phyloP scores from a whole-genome alignment of 2,329 filamentous ascomycete genomes.

The Salinomyces thailandicus region DNA sequence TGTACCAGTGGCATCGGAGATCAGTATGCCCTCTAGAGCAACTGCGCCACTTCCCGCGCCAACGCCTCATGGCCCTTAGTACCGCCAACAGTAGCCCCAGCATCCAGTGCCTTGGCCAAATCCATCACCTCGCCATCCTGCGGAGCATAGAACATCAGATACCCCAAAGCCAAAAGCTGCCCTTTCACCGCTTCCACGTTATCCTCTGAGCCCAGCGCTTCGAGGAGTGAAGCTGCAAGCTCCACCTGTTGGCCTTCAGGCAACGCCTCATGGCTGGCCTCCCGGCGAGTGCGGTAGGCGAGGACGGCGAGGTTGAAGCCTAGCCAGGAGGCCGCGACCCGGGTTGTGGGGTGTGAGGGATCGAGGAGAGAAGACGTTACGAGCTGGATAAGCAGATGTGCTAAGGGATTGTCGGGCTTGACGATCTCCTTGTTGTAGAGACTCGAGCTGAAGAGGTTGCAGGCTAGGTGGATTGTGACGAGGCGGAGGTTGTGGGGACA shows the following conservation, averaged over 20 bases:
- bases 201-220: slow-evolving; percentile 52
- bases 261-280: slow-evolving; percentile 48
- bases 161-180: slow-evolving; percentile 63
- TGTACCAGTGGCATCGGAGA: too few relatives aligned
- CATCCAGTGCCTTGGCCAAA: slow-evolving; percentile 68
- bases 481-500: slow-evolving; percentile 76
- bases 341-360: slow-evolving; percentile 58
- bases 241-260: slow-evolving; percentile 66
- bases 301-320: slow-evolving; percentile 70
- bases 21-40: slow-evolving; percentile 12
- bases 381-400: slow-evolving; percentile 48
- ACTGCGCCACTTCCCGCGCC: slow-evolving; percentile 22
- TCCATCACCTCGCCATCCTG: slow-evolving; percentile 67
- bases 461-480: slow-evolving; percentile 70
- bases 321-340: slow-evolving; percentile 71
- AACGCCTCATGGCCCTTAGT: slow-evolving; percentile 24
- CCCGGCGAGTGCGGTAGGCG: slow-evolving; percentile 55
- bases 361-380: slow-evolving; percentile 73
- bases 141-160: slow-evolving; percentile 61
- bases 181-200: slow-evolving; percentile 60
- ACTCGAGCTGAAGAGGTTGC: slow-evolving; percentile 71
- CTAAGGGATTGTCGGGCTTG: neutral
- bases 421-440: slow-evolving; percentile 48
- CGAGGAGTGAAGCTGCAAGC: slow-evolving; percentile 67
- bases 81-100: slow-evolving; percentile 49